Percentiles rank a stretch among this genome's conserved stretches.
These are phyloP conservation scores for Nidularia pulvinata DNA, from an alignment of 768 basidiomycete species.

Conservation along the genomic window DNA sequence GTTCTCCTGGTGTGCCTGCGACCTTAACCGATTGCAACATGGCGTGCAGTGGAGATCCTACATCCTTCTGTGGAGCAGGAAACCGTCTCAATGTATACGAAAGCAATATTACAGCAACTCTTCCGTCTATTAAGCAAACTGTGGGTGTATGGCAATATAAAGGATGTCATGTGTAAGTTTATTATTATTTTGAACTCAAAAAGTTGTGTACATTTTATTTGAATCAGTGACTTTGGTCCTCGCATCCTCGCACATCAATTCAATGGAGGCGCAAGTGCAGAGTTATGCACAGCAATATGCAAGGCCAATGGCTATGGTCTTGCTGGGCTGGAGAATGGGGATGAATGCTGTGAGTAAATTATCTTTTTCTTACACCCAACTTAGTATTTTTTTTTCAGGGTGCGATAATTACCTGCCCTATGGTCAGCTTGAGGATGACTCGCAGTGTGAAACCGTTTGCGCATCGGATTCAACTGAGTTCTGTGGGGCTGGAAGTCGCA, in stretches of 20 bases:
- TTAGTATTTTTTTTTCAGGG: constrained; percentile 19
- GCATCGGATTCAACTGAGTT: constrained; percentile 36
- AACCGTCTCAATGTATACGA: not conserved
- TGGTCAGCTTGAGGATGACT: constrained; percentile 4
- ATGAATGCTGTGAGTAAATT: constrained; percentile 15
- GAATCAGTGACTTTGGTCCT: constrained; percentile 3
- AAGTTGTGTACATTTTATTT: not conserved
- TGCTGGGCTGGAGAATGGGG: constrained; percentile 52
- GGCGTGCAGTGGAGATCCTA: not conserved
- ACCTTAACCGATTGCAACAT: not conserved
- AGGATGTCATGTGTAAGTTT: not conserved
- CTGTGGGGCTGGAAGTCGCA: constrained; percentile 43
- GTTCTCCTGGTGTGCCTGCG: not conserved
- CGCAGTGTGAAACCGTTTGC: constrained; percentile 43
- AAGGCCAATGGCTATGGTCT: constrained; percentile 26
- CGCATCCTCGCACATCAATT: constrained; percentile 10
- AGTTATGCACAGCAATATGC: constrained; percentile 14
- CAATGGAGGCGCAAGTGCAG: constrained; percentile 9
- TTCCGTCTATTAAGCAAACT: not conserved
- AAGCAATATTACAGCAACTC: not conserved
- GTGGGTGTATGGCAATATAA: not conserved
- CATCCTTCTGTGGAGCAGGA: not conserved
- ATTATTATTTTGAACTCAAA: not conserved
- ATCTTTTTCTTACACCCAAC: not conserved
- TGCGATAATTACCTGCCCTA: constrained; percentile 34